Evolutionary conservation across 2,329 filamentous ascomycete genomes (phyloP).

Genomic region (Chaetomium globosum): DNA sequence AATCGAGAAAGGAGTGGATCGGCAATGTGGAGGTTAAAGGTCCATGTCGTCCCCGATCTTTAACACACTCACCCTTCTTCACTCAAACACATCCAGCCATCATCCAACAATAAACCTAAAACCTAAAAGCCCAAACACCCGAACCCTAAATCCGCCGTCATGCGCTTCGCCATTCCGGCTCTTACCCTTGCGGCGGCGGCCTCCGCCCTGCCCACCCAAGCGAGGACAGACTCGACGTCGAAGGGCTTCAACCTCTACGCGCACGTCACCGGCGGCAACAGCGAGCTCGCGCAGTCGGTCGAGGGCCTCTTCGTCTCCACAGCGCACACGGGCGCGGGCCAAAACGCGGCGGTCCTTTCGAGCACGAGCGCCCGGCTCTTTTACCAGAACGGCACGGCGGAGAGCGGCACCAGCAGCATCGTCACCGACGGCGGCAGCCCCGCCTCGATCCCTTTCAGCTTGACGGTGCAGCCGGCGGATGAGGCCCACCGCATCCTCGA

Average conservation of each 20-base stretch:
- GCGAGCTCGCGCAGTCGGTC: constrained; percentile 48
- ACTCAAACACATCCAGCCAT: not conserved
- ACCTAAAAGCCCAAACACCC: not conserved
- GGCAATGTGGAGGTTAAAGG: not conserved
- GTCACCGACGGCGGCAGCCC: constrained; percentile 49
- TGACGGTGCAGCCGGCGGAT: constrained; percentile 39
- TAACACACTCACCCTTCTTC: not conserved
- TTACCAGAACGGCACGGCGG: constrained; percentile 54
- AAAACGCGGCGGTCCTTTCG: constrained; percentile 45
- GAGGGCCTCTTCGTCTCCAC: constrained; percentile 46
- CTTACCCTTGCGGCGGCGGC: constrained; percentile 14
- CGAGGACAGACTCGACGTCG: constrained; percentile 1
- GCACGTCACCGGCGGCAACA: constrained; percentile 45
- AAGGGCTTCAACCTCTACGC: constrained; percentile 26
- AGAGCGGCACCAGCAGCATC: constrained; percentile 41
- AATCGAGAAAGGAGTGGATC: not conserved
- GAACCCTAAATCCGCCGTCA: not conserved
- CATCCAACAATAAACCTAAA: not conserved
- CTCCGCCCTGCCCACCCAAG: constrained; percentile 6
- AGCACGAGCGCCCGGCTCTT: constrained; percentile 44
- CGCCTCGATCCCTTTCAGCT: constrained; percentile 43
- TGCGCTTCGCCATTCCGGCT: constrained; percentile 10
- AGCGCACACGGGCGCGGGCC: constrained; percentile 50
- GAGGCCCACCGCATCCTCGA: constrained; percentile 37
- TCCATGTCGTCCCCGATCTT: not conserved